phyloP scores from a whole-genome alignment of 1,139 yeast genomes.

The Saccharomycopsis phalli region DNA sequence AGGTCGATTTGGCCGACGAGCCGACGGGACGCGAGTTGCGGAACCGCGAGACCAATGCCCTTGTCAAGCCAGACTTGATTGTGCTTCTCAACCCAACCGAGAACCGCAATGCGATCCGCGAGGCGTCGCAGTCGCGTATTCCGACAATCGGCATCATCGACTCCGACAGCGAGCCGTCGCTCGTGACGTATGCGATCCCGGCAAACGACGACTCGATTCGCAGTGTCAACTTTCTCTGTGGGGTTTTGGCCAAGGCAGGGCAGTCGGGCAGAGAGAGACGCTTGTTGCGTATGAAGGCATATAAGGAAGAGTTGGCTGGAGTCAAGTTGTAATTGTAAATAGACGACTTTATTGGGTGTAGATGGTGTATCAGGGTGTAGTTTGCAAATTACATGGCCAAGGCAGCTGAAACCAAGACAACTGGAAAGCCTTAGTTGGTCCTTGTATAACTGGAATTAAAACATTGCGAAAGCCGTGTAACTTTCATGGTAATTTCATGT shows the following conservation, averaged over 20 bases:
- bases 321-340: no score
- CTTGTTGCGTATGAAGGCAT: constrained; percentile 30
- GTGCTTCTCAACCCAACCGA: constrained; percentile 84
- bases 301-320: not conserved
- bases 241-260: constrained; percentile 81
- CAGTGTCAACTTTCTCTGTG: constrained; percentile 67
- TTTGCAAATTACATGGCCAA: no score
- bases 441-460: no score
- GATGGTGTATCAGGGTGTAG: no score
- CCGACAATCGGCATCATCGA: constrained; percentile 94
- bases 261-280: constrained; percentile 63
- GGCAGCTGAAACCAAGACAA: no score
- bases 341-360: no score
- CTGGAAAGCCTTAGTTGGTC: no score
- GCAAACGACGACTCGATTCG: constrained; percentile 93
- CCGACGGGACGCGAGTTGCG: constrained; percentile 51
- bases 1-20: constrained; percentile 56
- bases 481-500: no score
- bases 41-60: constrained; percentile 34
- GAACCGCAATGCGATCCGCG: constrained; percentile 70
- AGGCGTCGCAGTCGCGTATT: constrained; percentile 72
- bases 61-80: constrained; percentile 81
- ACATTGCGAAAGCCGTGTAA: no score
- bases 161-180: constrained; percentile 84
- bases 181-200: constrained; percentile 90